Base-by-base conservation (phyloP, 352 stramenopile genomes). In the Globisporangium echinulatum region DNA sequence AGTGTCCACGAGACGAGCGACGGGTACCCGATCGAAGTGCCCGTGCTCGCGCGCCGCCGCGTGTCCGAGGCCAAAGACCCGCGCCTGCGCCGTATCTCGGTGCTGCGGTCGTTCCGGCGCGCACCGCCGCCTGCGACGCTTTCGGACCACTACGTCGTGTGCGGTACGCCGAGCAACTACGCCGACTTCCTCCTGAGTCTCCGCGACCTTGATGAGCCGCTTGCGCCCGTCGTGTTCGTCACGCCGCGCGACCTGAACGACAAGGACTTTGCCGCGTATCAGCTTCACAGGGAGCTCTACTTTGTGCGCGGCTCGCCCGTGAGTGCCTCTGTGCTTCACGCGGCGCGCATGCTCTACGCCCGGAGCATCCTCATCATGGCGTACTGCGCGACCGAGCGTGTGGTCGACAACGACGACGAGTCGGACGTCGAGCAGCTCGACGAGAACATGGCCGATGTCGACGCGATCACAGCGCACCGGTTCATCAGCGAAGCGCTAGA, bases 361-460 rank as follows among this genome's bases (percentile, higher is more conserved):
- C 75, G 72, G 19, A 87, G 79, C 38, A 88, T 92, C 49, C 68
- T 92, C 39, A 90, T 92, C 61, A 75, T 86, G 58, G 74, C 76
- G 37, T 87, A 84, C 49, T 88, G 77, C 44, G 76, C 75, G 9
- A 62, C 68, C 8, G 70, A 64, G 3, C 4, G 5, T 15, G 52
- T 54, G 46, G 11, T 50, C 4, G 51, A 72, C 8, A 62, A 74
- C 6, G 39, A 61, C 7, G 67, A 71, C 6, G 64, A 54, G 4
- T 61, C 74, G 10, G 59, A 65, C 2, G 77, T 33, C 25, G 25
- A 78, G 49, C 68, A 68, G 1, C 69, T 72, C 54, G 79, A 90
- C 51, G 79, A 90, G 50, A 86, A 92, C 54, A 89, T 90, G 76
- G 76, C 77, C 1, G 79, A 90, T 37, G 78, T 88, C 4, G 79